Evolutionary conservation across 2,329 filamentous ascomycete genomes (phyloP).

Genomic region (Aspergillus floridensis): DNA sequence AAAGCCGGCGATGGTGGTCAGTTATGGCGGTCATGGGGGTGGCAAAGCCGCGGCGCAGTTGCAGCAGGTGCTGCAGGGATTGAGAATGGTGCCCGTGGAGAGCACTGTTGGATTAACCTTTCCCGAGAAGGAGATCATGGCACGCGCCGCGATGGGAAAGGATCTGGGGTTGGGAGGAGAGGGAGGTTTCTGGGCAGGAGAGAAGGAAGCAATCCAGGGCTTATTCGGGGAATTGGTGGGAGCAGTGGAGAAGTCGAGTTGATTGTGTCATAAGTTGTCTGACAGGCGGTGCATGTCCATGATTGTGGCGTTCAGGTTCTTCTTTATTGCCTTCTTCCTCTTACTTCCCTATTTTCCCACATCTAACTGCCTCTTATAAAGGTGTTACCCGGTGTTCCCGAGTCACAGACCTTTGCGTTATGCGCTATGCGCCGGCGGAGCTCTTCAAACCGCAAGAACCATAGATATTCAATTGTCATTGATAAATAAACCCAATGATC

Average conservation of each 20-base stretch:
- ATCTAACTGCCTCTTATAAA: too few species aligned
- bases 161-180: conserved; percentile 18
- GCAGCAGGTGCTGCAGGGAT: conserved; percentile 31
- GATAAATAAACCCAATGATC: neutral
- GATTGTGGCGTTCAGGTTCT: neutral
- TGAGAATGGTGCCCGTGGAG: conserved; percentile 36
- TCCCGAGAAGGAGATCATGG: conserved; percentile 23
- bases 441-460: neutral
- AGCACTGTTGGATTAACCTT: conserved; percentile 31
- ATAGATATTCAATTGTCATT: neutral
- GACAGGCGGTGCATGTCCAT: neutral
- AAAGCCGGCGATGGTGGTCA: conserved; percentile 55
- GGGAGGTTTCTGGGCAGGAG: conserved; percentile 2
- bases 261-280: neutral
- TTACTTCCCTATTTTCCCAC: too few species aligned
- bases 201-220: conserved; percentile 5
- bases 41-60: conserved; percentile 38
- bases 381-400: too few species aligned
- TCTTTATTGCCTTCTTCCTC: too few species aligned
- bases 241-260: neutral
- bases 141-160: conserved; percentile 23
- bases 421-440: too few species aligned
- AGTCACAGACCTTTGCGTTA: too few species aligned
- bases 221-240: conserved; percentile 6
- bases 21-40: conserved; percentile 52